Base-by-base conservation (phyloP, 2,329 filamentous ascomycete species). In the Lecanicillium sp. region DNA sequence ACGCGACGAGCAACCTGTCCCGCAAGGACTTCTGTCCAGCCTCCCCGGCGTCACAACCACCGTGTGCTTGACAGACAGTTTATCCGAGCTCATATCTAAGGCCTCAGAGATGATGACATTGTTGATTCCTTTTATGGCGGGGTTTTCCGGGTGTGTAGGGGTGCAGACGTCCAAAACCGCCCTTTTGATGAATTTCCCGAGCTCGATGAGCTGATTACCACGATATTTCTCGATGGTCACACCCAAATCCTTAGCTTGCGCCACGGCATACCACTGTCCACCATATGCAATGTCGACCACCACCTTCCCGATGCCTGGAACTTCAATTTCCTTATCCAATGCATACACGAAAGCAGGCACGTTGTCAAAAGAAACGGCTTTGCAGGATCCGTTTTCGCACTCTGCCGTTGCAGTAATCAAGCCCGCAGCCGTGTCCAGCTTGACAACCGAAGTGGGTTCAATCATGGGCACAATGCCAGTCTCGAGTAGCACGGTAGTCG, bases 391-490 rank as follows among this genome's bases (percentile, higher is more conserved):
- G 37, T 47, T 39, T 11, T 61, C 52, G 39, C 65, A 69, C 19
- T 64, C 53, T 0, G 66, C 65, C 13, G 52, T 62, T 0, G 65
- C 59, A 0, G 41, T 47, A 11, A 70, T 58, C 11, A 69, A 43
- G 0, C 66, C 66, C 2, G 67, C 68, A 1, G 66, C 58, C 0
- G 67, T 66, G 37, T 71, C 66, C 12, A 70, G 48, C 2, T 42
- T 53, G 3, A 71, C 33, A 11, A 49, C 46, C 2, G 66, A 70
- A 3, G 58, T 41, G 1, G 66, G 67, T 43, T 69, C 66, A 18
- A 55, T 49, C 64, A 70, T 70, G 0, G 53, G 47, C 3, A 70
- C 43, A 55, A 69, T 68, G 2, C 66, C 66, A 0, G 64, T 69
- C 44, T 71, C 68, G 18, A 71, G 45, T 10, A 71, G 48, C 1